Conservation (phyloP, 805 yeast genomes). For the Saccharomycopsis vini region DNA sequence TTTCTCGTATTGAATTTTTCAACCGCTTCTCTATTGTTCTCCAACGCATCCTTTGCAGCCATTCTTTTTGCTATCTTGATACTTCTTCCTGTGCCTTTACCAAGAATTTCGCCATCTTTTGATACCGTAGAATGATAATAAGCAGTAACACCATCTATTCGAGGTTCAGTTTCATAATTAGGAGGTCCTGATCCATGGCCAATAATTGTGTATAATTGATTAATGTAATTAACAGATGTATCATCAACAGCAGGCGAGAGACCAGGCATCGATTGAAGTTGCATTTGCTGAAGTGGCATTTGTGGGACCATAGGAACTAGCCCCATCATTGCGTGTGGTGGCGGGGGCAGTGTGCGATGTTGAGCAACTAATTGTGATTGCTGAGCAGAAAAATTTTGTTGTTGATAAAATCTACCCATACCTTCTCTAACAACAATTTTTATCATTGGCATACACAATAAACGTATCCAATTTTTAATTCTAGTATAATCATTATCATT, state of each 20-base stretch:
- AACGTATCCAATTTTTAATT: constrained; percentile 27
- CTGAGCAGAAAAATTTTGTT: no score
- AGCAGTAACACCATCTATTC: no score
- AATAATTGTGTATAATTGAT: constrained; percentile 13
- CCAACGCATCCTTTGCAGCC: constrained; percentile 78
- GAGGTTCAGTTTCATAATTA: constrained; percentile 2
- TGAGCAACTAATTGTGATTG: no score
- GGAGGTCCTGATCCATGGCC: constrained; percentile 15
- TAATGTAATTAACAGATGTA: constrained; percentile 1
- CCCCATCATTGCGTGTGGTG: neutral
- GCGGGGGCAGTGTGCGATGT: neutral
- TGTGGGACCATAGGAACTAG: neutral
- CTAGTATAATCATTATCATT: constrained; percentile 20
- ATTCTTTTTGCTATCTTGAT: constrained; percentile 69
- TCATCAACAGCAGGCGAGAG: neutral
- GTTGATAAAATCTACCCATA: no score
- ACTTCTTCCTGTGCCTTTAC: constrained; percentile 62
- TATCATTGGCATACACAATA: neutral
- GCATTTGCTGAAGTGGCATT: neutral
- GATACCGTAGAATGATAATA: constrained; percentile 1
- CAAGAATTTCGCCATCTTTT: constrained; percentile 25
- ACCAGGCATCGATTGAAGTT: neutral
- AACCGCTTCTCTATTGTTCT: constrained; percentile 27
- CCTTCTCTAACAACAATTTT: no score
- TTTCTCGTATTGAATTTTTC: neutral